Conservation (phyloP, 2,329 filamentous ascomycete genomes). For the Mycocentrospora acerina region DNA sequence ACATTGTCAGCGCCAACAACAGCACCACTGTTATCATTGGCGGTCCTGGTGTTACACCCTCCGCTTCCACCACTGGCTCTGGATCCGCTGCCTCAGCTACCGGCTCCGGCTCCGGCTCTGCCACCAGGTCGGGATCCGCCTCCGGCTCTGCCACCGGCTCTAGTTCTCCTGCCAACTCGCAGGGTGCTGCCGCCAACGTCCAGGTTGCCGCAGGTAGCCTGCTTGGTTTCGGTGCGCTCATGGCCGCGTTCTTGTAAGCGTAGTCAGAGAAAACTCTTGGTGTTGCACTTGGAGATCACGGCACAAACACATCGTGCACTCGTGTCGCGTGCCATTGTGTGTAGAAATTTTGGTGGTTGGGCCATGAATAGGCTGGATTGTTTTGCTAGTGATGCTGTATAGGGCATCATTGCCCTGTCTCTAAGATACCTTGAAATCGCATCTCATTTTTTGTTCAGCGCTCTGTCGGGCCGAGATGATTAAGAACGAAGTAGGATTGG, state of each 20-base stretch:
- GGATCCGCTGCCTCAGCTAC: slow-evolving; percentile 9
- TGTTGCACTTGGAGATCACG: slow-evolving; percentile 10
- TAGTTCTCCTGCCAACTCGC: slow-evolving; percentile 10
- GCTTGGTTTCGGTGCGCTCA: slow-evolving; percentile 38
- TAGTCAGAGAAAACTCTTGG: slow-evolving; percentile 7
- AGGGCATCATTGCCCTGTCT: slow-evolving; percentile 18
- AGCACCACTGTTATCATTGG: slow-evolving; percentile 32
- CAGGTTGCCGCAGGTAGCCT: slow-evolving; percentile 32
- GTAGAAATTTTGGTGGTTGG: background rate
- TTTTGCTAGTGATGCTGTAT: background rate
- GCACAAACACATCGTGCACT: slow-evolving; percentile 17
- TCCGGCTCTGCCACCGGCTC: slow-evolving; percentile 16
- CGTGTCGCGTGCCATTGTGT: slow-evolving; percentile 10
- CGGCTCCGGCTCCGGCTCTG: slow-evolving; percentile 14
- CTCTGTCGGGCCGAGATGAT: slow-evolving; percentile 2
- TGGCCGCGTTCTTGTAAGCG: slow-evolving; percentile 42
- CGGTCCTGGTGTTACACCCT: slow-evolving; percentile 11
- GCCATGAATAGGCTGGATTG: slow-evolving; percentile 1
- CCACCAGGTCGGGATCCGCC: slow-evolving; percentile 13
- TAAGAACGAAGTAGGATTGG: slow-evolving; percentile 12
- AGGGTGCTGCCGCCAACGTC: slow-evolving; percentile 34
- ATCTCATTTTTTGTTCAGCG: slow-evolving; percentile 19
- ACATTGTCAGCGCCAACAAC: slow-evolving; percentile 39
- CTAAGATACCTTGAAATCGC: slow-evolving; percentile 36
- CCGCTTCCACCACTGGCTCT: slow-evolving; percentile 12